These are phyloP conservation scores for Paracoccidioides lutzii DNA, from an alignment of 2,329 filamentous ascomycete species.

Conservation along the genomic window DNA sequence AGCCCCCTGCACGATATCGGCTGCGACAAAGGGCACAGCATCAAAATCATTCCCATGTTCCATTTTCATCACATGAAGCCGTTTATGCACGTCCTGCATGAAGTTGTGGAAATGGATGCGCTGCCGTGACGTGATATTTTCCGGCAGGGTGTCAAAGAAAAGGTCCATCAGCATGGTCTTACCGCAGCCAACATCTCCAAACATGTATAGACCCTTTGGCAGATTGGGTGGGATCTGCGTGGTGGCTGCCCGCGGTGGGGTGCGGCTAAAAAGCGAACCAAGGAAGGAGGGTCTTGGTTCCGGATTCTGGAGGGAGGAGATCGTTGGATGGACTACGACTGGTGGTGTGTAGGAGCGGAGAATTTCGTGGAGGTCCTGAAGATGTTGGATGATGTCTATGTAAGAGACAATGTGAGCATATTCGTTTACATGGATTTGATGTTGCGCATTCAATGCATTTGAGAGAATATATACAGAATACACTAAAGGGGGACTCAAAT, in stretches of 20 bases:
- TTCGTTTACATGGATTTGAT: slow-evolving; percentile 1
- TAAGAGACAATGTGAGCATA: slow-evolving; percentile 9
- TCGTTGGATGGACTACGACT: slow-evolving; percentile 60
- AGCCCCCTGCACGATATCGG: slow-evolving; percentile 75
- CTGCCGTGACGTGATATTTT: slow-evolving; percentile 66
- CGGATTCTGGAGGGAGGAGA: slow-evolving; percentile 50
- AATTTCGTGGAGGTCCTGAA: slow-evolving; percentile 81
- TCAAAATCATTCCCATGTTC: slow-evolving; percentile 80
- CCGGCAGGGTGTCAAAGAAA: slow-evolving; percentile 84
- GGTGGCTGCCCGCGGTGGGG: slow-evolving; percentile 19
- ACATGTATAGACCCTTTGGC: slow-evolving; percentile 85
- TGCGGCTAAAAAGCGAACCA: slow-evolving; percentile 31
- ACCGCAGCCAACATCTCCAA: slow-evolving; percentile 88
- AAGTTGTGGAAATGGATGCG: slow-evolving; percentile 99
- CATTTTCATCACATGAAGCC: slow-evolving; percentile 83
- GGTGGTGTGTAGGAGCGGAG: slow-evolving; percentile 61
- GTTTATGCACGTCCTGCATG: slow-evolving; percentile 94
- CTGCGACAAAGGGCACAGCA: slow-evolving; percentile 79
- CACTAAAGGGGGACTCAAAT: background rate
- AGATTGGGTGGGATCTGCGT: slow-evolving; percentile 54
- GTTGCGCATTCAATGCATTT: background rate
- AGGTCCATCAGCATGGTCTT: slow-evolving; percentile 99
- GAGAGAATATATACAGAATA: background rate
- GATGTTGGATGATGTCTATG: slow-evolving; percentile 69
- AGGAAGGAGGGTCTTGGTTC: slow-evolving; percentile 40